Base-by-base conservation (phyloP, 192 early-diverging fungal species). In the Backusella psychrophila region DNA sequence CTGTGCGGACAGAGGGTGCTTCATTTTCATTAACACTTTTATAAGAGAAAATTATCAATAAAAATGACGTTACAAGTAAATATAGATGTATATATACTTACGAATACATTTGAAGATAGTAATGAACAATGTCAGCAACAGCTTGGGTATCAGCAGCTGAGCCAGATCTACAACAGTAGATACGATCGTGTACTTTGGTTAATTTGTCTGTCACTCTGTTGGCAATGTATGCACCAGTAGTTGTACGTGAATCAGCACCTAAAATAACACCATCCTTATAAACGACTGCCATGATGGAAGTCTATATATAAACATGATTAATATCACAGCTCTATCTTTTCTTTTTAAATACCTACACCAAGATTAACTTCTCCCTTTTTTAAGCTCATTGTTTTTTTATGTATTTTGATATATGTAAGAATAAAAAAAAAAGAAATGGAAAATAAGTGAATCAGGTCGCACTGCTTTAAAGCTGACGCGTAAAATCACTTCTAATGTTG, bases 191-290 rank as follows among this genome's bases (percentile, higher is more conserved):
- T 31, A 99, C 91, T 75, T 91, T 87, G 19, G 97, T 98, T 73
- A 99, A 90, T 83, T 99, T 99, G 87, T 99, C 96, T 23, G 98
- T 98, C 33, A 98, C 96, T 76, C 98, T 88, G 86, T 98, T 99
- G 77, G 92, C 95, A 84, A 98, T 96, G 86, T 97, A 98, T 26
- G 97, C 87, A 31, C 98, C 98, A 11, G 92, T 95, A 11, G 96
- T 96, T 19, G 98, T 98, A 74, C 98, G 91, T 74, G 96, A 97
- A 83, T 99, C 98, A 56, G 98, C 98, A 38, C 96, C 97, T 74
- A 99, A 87, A 74, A 99, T 91, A 34, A 99, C 96, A 31, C 98
- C 97, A 77, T 91, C 95, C 29, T 91, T 86, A 81, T 92, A 99
- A 73, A 89, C 81, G 53, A 95, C 94, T 11, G 97, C 97, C 96